Conservation (phyloP, 108 stramenopile species). For the Cyclotella choctawhatcheeana region DNA sequence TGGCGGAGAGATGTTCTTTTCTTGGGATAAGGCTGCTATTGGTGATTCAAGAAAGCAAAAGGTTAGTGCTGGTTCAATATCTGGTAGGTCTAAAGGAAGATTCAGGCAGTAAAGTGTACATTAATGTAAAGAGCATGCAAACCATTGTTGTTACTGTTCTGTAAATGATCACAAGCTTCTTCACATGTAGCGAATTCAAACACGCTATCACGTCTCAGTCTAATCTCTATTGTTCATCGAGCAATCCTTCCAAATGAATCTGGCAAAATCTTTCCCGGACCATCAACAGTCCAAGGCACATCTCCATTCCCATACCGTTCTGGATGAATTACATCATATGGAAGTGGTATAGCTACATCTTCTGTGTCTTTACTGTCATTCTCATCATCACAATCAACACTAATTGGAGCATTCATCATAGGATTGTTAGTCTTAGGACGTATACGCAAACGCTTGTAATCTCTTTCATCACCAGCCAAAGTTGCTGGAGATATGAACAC, state of each 20-base stretch:
- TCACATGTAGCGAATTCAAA: no score
- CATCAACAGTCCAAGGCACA: slow-evolving; percentile 30
- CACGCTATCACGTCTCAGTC: no score
- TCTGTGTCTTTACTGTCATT: neutral
- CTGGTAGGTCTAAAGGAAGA: neutral
- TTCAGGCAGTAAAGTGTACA: neutral
- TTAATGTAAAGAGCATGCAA: no score
- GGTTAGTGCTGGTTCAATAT: neutral
- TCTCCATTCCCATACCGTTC: slow-evolving; percentile 16
- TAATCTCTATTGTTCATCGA: no score
- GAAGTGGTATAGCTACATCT: slow-evolving; percentile 18
- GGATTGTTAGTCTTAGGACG: slow-evolving; percentile 7
- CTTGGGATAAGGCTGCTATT: slow-evolving; percentile 15
- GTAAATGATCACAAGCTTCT: no score
- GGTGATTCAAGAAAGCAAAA: neutral
- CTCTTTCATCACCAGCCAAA: slow-evolving; percentile 19
- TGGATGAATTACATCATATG: slow-evolving; percentile 27
- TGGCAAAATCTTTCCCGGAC: neutral
- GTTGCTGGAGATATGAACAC: slow-evolving; percentile 66
- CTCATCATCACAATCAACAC: neutral
- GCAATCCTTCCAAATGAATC: slow-evolving; percentile 22
- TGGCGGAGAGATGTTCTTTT: slow-evolving; percentile 41
- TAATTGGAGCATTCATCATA: slow-evolving; percentile 8
- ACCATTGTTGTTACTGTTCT: no score
- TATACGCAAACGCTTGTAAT: neutral